Conservation (phyloP, 164 flowering plant species). For the Vitis amurensis region DNA sequence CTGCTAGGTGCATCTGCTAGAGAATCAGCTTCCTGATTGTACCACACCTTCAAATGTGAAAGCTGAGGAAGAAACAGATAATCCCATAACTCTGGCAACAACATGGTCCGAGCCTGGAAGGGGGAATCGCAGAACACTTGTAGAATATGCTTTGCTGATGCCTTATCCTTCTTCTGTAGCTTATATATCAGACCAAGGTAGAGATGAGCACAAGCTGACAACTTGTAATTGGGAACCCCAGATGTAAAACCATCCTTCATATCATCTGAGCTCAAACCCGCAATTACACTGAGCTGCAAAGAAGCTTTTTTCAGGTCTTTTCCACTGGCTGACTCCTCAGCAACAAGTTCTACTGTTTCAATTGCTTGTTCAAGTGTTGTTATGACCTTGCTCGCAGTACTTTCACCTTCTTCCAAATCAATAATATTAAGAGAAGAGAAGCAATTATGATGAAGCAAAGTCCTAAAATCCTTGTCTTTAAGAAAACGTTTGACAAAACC, state of each 20-base stretch:
- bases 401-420: conserved; percentile 26
- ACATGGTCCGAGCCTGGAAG: conserved; percentile 45
- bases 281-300: conserved; percentile 58
- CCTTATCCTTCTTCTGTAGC: conserved; percentile 60
- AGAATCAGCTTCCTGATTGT: conserved; percentile 53
- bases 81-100: conserved; percentile 74
- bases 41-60: conserved; percentile 62
- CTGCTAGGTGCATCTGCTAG: conserved; percentile 36
- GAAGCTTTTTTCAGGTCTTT: conserved; percentile 62
- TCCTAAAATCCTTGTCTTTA: conserved; percentile 48
- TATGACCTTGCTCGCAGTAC: conserved; percentile 38
- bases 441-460: conserved; percentile 37
- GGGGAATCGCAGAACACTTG: conserved; percentile 78
- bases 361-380: conserved; percentile 62
- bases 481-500: conserved; percentile 46
- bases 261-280: conserved; percentile 58
- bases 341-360: conserved; percentile 48
- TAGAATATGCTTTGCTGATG: conserved; percentile 65
- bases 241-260: conserved; percentile 56
- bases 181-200: conserved; percentile 68
- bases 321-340: conserved; percentile 32
- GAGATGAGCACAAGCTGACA: conserved; percentile 81
- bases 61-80: conserved; percentile 62
- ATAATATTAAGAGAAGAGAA: conserved; percentile 43
- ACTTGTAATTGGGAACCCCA: conserved; percentile 54